Evolutionary conservation across 805 yeast species (phyloP).

Genomic region (Tetrapisispora iriomotensis): DNA sequence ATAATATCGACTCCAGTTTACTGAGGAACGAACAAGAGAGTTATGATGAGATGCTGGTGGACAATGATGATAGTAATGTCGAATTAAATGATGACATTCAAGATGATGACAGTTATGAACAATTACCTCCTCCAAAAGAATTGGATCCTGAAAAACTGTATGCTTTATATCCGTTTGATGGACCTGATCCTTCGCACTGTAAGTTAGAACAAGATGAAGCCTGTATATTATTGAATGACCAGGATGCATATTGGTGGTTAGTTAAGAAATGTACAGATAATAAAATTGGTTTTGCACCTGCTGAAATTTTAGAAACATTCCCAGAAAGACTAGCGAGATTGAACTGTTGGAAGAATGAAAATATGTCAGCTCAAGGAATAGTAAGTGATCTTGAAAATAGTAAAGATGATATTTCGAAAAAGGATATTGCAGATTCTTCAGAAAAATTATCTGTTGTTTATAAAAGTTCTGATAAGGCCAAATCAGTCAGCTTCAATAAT

Average conservation of each 20-base stretch:
- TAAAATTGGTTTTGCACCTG: slow-evolving; percentile 90
- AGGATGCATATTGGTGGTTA: slow-evolving; percentile 96
- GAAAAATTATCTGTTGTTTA: slow-evolving; percentile 6
- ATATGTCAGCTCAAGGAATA: slow-evolving; percentile 24
- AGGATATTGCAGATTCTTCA: too few relatives aligned
- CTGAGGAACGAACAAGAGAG: too few relatives aligned
- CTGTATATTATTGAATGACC: slow-evolving; percentile 72
- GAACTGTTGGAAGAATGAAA: slow-evolving; percentile 88
- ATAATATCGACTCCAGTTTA: background rate
- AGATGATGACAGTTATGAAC: slow-evolving; percentile 33
- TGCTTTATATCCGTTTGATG: slow-evolving; percentile 78
- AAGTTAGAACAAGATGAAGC: slow-evolving; percentile 71
- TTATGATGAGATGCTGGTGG: slow-evolving; percentile 18
- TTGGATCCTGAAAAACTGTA: slow-evolving; percentile 75
- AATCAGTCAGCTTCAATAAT: slow-evolving; percentile 29
- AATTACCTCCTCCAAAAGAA: slow-evolving; percentile 59
- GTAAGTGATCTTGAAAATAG: slow-evolving; percentile 4
- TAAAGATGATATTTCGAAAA: slow-evolving; percentile 1
- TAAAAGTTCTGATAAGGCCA: slow-evolving; percentile 8
- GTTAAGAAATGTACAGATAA: slow-evolving; percentile 51
- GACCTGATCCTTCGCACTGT: slow-evolving; percentile 91
- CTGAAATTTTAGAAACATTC: slow-evolving; percentile 86
- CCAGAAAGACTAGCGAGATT: slow-evolving; percentile 84
- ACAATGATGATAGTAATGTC: slow-evolving; percentile 12
- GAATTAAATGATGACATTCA: slow-evolving; percentile 6